phyloP scores from a whole-genome alignment of 2,329 filamentous ascomycete genomes.

The Beauveria sp. region DNA sequence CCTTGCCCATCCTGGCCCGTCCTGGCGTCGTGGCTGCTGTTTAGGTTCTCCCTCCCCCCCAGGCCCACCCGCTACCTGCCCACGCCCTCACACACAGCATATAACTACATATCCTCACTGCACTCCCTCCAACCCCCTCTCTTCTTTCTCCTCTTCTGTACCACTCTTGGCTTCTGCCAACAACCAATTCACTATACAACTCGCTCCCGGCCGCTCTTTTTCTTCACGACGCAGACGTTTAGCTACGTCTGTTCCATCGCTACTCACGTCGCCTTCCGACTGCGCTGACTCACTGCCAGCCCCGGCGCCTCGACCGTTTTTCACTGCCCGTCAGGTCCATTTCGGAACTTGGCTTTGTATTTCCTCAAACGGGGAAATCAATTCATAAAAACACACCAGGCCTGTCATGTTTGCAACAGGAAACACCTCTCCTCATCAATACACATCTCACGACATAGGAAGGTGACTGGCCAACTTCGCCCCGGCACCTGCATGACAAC shows the following conservation, averaged over 20 bases:
- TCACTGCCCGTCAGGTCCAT: slow-evolving; percentile 18
- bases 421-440: slow-evolving; percentile 43
- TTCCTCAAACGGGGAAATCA: slow-evolving; percentile 25
- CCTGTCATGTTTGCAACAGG: slow-evolving; percentile 48
- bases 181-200: slow-evolving; percentile 2
- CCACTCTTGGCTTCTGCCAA: slow-evolving; percentile 13
- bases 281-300: slow-evolving; percentile 1
- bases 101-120: slow-evolving; percentile 11
- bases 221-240: neutral
- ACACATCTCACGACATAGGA: slow-evolving; percentile 53
- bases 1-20: neutral
- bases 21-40: neutral
- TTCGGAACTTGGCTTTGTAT: slow-evolving; percentile 23
- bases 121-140: slow-evolving; percentile 8
- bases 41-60: neutral
- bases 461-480: slow-evolving; percentile 45
- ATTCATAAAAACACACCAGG: slow-evolving; percentile 14
- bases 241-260: slow-evolving; percentile 3
- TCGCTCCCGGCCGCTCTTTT: slow-evolving; percentile 6
- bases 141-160: slow-evolving; percentile 8
- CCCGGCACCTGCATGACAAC: slow-evolving; percentile 37
- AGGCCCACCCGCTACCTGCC: neutral
- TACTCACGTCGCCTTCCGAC: neutral
- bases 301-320: slow-evolving; percentile 16
- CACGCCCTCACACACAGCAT: slow-evolving; percentile 9